Evolutionary conservation across 805 yeast genomes (phyloP), one percentile per base, ranked within the genome.

Genomic region (Ogataea nonfermentans): DNA sequence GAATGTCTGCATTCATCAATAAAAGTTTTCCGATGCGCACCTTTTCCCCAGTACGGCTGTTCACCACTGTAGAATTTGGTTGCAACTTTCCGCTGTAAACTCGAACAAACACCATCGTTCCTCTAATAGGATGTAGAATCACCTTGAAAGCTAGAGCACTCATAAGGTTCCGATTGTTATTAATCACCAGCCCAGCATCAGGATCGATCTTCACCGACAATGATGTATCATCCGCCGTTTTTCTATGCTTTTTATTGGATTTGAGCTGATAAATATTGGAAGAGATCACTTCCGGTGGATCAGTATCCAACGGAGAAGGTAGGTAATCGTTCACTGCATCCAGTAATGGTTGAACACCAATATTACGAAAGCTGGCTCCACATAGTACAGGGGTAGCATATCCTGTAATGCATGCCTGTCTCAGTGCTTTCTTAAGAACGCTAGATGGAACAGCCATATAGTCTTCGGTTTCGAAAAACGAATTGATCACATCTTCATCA

Each of bases 291-390:
- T 77, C 78, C 0, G 95, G 93, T 3, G 73, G 49, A 1, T 57
- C 57, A 1, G 73, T 68, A 46, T 89, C 89, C 3, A 73, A 48
- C 1, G 98, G 98, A 2, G 89, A 79, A 0, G 99, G 98, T 12
- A 93, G 65, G 52, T 75, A 93, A 39, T 76, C 74, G 2, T 79
- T 74, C 9, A 90, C 74, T 0, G 95, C 90, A 61, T 91, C 97
- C 62, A 93, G 63, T 34, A 93, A 66, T 1, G 98, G 96, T 58
- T 93, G 98, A 2, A 93, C 95, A 17, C 99, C 99, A 32, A 91
- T 84, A 59, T 91, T 91, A 49, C 73, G 76, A 63, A 91, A 93
- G 39, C 96, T 84, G 2, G 97, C 85, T 9, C 99, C 99, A 62
- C 97, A 89, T 25, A 90, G 63, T 0, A 93, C 85, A 0, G 99